phyloP scores from a whole-genome alignment of 345 rosid species.

The Tarenaya hassleriana region DNA sequence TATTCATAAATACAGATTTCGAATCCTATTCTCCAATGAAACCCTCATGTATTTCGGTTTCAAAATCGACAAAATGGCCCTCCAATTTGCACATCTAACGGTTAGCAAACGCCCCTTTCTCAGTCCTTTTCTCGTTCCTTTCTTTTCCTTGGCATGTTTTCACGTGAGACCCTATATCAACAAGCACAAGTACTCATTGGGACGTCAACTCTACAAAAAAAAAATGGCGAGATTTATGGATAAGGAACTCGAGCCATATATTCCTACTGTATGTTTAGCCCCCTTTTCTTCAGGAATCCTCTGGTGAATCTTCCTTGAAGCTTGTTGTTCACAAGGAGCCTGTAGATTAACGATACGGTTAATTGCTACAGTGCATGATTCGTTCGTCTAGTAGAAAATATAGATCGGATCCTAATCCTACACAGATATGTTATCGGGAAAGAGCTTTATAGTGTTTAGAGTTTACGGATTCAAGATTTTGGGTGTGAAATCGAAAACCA shows the following conservation, averaged over 20 bases:
- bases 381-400: conserved; percentile 8
- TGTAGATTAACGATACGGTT: conserved; percentile 29
- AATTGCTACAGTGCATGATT: conserved; percentile 12
- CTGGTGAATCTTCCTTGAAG: conserved; percentile 54
- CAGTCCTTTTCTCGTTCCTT: no score
- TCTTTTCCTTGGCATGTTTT: conserved; percentile 24
- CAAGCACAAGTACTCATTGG: conserved; percentile 15
- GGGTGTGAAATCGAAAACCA: no score
- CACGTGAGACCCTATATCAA: conserved; percentile 57
- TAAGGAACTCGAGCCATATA: neutral
- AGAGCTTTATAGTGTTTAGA: no score
- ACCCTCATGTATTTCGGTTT: no score
- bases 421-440: no score
- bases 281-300: conserved; percentile 32
- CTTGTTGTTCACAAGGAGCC: conserved; percentile 62
- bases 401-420: no score
- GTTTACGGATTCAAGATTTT: no score
- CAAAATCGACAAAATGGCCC: no score
- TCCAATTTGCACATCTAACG: no score
- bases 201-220: neutral
- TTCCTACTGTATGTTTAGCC: conserved; percentile 53
- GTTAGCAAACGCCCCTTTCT: no score
- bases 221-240: neutral
- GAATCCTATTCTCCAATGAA: no score
- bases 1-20: no score